These are phyloP conservation scores for Diplodia mutila DNA, from an alignment of 2,329 filamentous ascomycete genomes.

Conservation along the genomic window DNA sequence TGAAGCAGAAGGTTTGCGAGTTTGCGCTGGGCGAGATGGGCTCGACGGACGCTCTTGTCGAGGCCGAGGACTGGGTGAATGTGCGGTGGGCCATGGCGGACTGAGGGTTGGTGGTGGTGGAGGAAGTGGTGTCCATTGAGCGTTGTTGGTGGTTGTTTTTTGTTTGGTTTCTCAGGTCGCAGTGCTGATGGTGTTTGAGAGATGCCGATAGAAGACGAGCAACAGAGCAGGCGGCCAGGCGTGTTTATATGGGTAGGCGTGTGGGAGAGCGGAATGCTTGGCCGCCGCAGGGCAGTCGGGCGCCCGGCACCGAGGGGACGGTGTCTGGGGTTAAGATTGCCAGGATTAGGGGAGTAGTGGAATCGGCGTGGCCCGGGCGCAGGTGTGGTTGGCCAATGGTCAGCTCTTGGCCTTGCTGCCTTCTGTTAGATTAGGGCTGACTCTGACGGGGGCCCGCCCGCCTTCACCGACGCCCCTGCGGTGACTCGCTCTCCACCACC, in stretches of 20 bases:
- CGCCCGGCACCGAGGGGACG: not conserved
- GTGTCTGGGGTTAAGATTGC: constrained; percentile 18
- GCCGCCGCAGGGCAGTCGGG: constrained; percentile 6
- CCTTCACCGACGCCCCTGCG: constrained; percentile 9
- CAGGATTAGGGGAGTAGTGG: not conserved
- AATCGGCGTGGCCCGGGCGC: no score
- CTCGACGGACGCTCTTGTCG: constrained; percentile 1
- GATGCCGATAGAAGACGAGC: not conserved
- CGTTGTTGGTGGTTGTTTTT: not conserved
- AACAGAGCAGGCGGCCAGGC: not conserved
- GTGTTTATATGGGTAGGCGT: not conserved
- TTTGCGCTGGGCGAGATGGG: constrained; percentile 16
- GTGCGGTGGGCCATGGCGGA: constrained; percentile 19
- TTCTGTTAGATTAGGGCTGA: constrained; percentile 3
- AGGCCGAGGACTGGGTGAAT: constrained; percentile 17
- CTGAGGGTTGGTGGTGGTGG: not conserved
- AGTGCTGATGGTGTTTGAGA: not conserved
- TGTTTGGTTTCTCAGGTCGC: not conserved
- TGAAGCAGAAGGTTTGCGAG: constrained; percentile 24
- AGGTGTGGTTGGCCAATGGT: not conserved
- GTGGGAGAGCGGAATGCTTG: constrained; percentile 14
- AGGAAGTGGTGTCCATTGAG: not conserved
- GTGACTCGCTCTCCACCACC: constrained; percentile 4
- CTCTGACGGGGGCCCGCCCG: not conserved
- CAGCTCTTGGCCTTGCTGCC: not conserved